These are phyloP conservation scores for Crithidia bombi DNA, from an alignment of 208 protist genomes.

Conservation along the genomic window DNA sequence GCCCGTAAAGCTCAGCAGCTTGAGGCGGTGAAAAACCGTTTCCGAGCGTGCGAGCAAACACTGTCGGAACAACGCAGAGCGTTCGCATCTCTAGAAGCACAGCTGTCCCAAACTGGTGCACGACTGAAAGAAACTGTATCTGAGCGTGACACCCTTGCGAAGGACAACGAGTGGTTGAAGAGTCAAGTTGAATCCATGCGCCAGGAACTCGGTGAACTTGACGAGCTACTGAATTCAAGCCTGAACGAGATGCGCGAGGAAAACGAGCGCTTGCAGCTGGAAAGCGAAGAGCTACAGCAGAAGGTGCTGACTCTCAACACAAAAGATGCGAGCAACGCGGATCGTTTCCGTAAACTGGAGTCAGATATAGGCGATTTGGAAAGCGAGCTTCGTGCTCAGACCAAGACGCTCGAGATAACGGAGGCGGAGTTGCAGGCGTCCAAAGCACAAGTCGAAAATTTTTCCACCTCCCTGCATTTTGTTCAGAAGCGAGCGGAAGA, in stretches of 20 bases:
- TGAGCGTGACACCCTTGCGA: constrained; percentile 22
- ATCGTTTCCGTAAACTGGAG: neutral
- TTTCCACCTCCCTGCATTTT: constrained; percentile 18
- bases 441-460: constrained; percentile 39
- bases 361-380: constrained; percentile 5
- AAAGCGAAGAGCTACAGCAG: constrained; percentile 44
- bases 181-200: constrained; percentile 74
- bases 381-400: constrained; percentile 40
- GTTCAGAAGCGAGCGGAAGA: constrained; percentile 25
- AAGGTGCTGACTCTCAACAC: constrained; percentile 26
- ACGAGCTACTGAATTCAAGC: constrained; percentile 69
- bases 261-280: constrained; percentile 54
- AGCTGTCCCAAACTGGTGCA: constrained; percentile 12
- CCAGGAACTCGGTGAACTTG: constrained; percentile 69
- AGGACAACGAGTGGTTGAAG: constrained; percentile 73
- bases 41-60: constrained; percentile 13
- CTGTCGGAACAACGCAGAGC: constrained; percentile 28
- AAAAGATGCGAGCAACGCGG: constrained; percentile 7
- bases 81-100: constrained; percentile 23
- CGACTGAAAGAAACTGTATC: constrained; percentile 11
- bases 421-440: constrained; percentile 46
- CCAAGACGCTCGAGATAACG: constrained; percentile 59
- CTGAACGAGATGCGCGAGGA: constrained; percentile 84
- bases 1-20: constrained; percentile 3
- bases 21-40: neutral